Base-by-base conservation (phyloP, 495 filamentous ascomycete genomes). In the Aspergillus taichungensis region DNA sequence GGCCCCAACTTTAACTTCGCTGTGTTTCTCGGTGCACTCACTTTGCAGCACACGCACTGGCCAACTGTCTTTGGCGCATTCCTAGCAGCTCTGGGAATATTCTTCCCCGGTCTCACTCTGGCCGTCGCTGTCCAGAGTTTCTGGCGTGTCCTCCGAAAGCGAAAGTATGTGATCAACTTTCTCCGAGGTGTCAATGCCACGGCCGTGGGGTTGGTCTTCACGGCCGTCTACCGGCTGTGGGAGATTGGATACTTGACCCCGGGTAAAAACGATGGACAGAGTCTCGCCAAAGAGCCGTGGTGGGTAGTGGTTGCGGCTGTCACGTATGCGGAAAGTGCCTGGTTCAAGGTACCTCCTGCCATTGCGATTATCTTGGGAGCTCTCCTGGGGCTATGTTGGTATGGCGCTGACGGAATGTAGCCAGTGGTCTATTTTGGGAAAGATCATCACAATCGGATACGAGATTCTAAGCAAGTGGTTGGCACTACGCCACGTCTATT, bases 1-100 rank as follows among this genome's bases (percentile, higher is more conserved):
- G 87, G 87, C 0, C 87, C 87, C 0, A 91, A 94, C 60, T 90
- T 91, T 76, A 94, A 91, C 59, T 89, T 91, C 53, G 85, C 82
- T 3, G 84, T 91, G 10, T 91, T 82, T 52, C 72, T 91, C 9
- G 85, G 87, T 18, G 63, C 74, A 5, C 65, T 91, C 0, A 75
- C 84, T 0, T 47, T 73, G 0, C 57, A 52, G 0, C 64, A 63
- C 5, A 60, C 69, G 2, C 31, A 24, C 8, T 57, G 54, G 27
- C 67, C 66, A 2, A 59, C 76, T 4, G 55, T 73, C 34, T 40
- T 76, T 13, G 82, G 82, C 8, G 84, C 87, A 0, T 13, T 85
- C 0, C 48, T 90, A n/a, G 82, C 72, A 5, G 82, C 67, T 47
- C 8, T 87, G 0, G 85, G 77, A 2, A 94, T 91, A 43, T 94